Base-by-base conservation (phyloP, 179 eudicot species). In the Beta macrorhiza region DNA sequence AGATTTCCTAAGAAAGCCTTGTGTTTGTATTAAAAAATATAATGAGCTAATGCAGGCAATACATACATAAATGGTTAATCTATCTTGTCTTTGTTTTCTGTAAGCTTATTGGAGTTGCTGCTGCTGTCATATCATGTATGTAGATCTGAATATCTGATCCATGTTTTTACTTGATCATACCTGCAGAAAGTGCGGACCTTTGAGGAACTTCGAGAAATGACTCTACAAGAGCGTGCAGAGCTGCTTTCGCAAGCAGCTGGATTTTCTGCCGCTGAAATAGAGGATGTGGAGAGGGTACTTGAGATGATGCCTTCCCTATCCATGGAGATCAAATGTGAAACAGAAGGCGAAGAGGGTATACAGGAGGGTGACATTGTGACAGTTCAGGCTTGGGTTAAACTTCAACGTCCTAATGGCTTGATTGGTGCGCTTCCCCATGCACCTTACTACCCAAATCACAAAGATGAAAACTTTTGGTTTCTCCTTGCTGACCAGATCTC, bases 361-460 rank as follows among this genome's bases (percentile, higher is more conserved):
- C 98, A 93, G 79, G 98, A 93, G 80, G 92, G 98, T 15, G 98
- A 93, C 81, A 77, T 88, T 47, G 97, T 93, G 71, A 91, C 94
- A 4, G 58, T 93, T 44, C 96, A 91, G 25, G 89, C 98, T 70
- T 93, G 98, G 98, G 91, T 92, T 44, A 89, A 87, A 20, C 85
- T 93, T 45, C 82, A 85, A 44, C 94, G 98, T 12, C 74, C 84
- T 5, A 93, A 93, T 61, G 93, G 97, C 22, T 84, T 92, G 85
- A 86, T 88, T 8, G 88, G 88, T 42, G 97, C 94, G 9, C 92
- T 92, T 55, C 98, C 98, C 19, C 98, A 93, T 81, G 94, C 98
- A 20, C 98, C 98, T 55, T 84, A 88, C 72, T 93, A 82, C 79
- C 98, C 97, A n/a, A 90, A 92, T 83, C 91, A 86, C 88, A 93